Percentiles rank a stretch among this genome's conserved stretches.
Evolutionary conservation across 1,139 yeast species (phyloP).

Genomic region (Saccharomycopsis phalli): DNA sequence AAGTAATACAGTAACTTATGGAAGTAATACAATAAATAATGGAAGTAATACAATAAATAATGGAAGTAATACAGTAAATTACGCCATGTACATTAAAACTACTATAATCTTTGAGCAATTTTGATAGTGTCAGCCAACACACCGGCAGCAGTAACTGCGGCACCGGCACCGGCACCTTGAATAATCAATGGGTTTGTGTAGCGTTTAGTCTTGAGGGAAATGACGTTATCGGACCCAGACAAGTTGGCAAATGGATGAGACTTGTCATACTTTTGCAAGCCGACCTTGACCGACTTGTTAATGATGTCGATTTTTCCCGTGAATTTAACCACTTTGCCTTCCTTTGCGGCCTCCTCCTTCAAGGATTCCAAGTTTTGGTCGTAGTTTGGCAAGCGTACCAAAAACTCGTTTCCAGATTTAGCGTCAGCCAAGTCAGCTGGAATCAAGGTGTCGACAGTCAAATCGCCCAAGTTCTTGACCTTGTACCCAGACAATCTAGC

Average conservation of each 20-base stretch:
- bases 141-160: constrained; percentile 97
- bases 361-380: constrained; percentile 72
- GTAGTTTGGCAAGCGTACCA: constrained; percentile 70
- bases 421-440: constrained; percentile 72
- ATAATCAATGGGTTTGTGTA: constrained; percentile 86
- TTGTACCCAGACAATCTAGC: constrained; percentile 86
- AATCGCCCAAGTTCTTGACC: constrained; percentile 87
- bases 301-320: constrained; percentile 84
- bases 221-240: constrained; percentile 93
- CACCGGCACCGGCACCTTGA: constrained; percentile 99
- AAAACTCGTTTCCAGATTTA: constrained; percentile 68
- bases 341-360: constrained; percentile 72
- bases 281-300: constrained; percentile 65
- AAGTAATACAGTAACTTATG: too few species aligned
- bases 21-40: too few species aligned
- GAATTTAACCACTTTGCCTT: constrained; percentile 82
- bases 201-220: constrained; percentile 83
- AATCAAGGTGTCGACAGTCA: constrained; percentile 89
- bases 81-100: too few species aligned
- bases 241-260: constrained; percentile 95
- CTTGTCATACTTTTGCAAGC: constrained; percentile 72
- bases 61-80: too few species aligned
- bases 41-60: too few species aligned
- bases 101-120: constrained; percentile 62
- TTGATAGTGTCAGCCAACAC: constrained; percentile 89